Conservation (phyloP, 441 rosid genomes). For the Populus hybrid region DNA sequence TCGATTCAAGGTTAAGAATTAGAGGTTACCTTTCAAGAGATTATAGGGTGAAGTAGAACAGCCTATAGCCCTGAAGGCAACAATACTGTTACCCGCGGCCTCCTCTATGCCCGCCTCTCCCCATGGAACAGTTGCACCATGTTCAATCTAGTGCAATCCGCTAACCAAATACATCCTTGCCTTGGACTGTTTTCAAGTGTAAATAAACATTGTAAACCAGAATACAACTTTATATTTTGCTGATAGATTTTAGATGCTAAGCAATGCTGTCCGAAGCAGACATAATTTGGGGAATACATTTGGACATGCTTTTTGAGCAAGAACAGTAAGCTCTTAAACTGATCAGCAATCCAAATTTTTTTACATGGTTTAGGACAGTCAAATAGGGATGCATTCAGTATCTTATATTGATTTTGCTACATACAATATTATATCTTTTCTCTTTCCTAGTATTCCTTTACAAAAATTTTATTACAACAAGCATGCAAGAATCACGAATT, state of each 20-base stretch:
- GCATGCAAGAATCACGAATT: conserved; percentile 42
- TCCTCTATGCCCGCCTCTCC: neutral
- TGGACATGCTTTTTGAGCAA: neutral
- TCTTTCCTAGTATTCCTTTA: conserved; percentile 26
- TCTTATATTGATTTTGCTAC: conserved; percentile 7
- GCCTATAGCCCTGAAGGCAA: neutral
- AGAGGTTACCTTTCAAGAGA: neutral
- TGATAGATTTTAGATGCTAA: neutral
- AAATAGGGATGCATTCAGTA: conserved; percentile 1
- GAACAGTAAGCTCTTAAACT: neutral
- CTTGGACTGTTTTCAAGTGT: no score
- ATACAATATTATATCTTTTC: neutral
- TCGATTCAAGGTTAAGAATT: no score
- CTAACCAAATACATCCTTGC: no score
- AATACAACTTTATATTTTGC: neutral
- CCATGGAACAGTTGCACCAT: neutral
- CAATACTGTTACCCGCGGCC: neutral
- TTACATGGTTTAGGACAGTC: neutral
- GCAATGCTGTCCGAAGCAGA: no score
- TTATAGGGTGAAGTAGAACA: neutral
- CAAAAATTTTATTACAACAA: conserved; percentile 33
- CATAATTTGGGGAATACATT: neutral
- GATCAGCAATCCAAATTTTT: neutral
- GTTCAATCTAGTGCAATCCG: neutral
- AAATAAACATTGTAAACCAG: neutral